These are phyloP conservation scores for Trichoderma harzianum DNA, from an alignment of 2,329 filamentous ascomycete genomes.

Conservation along the genomic window DNA sequence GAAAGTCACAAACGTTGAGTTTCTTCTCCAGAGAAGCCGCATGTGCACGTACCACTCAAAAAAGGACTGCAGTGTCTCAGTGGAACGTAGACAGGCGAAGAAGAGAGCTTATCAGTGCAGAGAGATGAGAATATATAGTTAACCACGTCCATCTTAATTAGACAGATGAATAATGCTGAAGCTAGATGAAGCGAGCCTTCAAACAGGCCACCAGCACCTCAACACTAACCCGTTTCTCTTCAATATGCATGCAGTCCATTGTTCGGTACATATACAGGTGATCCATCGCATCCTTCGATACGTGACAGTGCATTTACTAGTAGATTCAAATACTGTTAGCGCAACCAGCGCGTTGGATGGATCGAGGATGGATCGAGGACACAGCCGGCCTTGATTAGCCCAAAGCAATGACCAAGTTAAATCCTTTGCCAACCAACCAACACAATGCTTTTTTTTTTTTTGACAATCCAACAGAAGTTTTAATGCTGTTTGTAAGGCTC, in stretches of 20 bases:
- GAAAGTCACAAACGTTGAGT: background rate
- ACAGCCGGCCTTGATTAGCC: background rate
- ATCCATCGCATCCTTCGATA: background rate
- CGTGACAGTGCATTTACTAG: background rate
- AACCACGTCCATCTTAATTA: background rate
- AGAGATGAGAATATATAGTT: background rate
- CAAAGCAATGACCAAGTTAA: background rate
- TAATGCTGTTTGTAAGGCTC: background rate
- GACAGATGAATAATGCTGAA: background rate
- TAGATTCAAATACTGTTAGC: background rate
- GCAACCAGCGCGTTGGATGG: background rate
- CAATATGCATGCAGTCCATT: background rate
- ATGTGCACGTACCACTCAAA: background rate
- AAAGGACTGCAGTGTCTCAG: background rate
- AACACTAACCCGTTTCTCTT: background rate
- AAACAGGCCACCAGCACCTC: background rate
- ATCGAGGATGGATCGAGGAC: background rate
- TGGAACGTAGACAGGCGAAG: background rate
- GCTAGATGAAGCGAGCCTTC: background rate
- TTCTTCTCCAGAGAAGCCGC: background rate
- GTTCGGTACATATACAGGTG: background rate
- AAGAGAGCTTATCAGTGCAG: background rate
- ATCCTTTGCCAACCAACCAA: background rate
- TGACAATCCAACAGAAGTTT: background rate
- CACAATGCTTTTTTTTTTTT: background rate